Base-by-base conservation (phyloP, 768 basidiomycete species). In the Suillus alpinus region DNA sequence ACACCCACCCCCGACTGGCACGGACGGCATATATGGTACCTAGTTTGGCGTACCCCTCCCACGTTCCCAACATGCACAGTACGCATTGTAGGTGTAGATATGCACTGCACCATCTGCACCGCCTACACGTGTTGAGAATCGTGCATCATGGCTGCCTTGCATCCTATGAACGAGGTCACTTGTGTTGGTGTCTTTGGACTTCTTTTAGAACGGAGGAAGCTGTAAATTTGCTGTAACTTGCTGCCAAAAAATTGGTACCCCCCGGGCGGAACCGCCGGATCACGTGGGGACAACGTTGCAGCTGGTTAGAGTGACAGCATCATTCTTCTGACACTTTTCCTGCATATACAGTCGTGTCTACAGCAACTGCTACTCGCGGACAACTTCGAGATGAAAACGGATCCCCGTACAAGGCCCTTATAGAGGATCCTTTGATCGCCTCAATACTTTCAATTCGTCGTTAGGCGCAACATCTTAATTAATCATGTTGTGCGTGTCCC, bases 391-490 rank as follows among this genome's bases (percentile, higher is more conserved):
- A 62, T 1, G 55, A 4, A 49, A 56, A 29, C 58, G 57, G 39
- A 39, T 44, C 20, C 20, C 13, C 20, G 43, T 7, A 46, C 44
- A 82, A 83, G 16, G 82, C 81, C 57, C 77, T 95, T 47, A 91
- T 91, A 73, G 44, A 46, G 61, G 83, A 73, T 20, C 50, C 41
- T 44, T 23, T 58, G 56, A 20, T 44, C 53, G 16, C 41, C 16
- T 16, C 36, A 39, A 6, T 16, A 60, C 53, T 59, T 56, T 60
- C 26, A 47, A 39, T 40, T 50, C 41, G 37, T 39, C 51, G 34
- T 23, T 62, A 92, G 87, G 92, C 93, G 72, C 76, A 75, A 43
- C 92, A 94, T 68, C 92, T 92, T 74, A 85, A 82, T 65, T 78
- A 77, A 32, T 85, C 79, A 3, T 96, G 98, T 72, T 83, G 83